Evolutionary conservation across 306 rosid species (phyloP).

Genomic region (Cucurbita maxima): DNA sequence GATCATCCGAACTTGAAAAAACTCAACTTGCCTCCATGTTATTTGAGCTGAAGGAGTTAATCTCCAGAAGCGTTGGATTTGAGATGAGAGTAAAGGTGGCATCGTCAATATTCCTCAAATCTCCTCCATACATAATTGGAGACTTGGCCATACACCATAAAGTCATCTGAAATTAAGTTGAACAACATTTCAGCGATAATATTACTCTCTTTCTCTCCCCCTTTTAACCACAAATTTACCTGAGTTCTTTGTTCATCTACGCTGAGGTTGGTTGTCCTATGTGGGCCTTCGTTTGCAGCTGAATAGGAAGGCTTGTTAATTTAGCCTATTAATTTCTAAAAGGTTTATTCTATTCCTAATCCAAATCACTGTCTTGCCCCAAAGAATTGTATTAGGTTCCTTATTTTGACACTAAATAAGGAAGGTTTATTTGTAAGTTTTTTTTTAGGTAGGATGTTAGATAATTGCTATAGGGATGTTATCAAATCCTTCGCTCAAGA

Average conservation of each 20-base stretch:
- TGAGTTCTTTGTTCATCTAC: slow-evolving; percentile 65
- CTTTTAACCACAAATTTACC: slow-evolving; percentile 13
- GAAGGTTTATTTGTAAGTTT: too few species aligned
- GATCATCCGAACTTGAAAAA: slow-evolving; percentile 5
- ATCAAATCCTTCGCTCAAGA: too few species aligned
- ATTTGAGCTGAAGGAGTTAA: slow-evolving; percentile 53
- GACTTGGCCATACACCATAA: slow-evolving; percentile 88
- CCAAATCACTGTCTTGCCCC: too few species aligned
- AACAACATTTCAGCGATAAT: slow-evolving; percentile 3
- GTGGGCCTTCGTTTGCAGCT: slow-evolving; percentile 78
- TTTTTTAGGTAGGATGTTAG: too few species aligned
- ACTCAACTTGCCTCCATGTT: slow-evolving; percentile 62
- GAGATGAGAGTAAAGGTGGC: slow-evolving; percentile 38
- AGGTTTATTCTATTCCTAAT: too few species aligned
- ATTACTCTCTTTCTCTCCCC: not conserved
- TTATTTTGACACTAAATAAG: too few species aligned
- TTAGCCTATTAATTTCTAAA: too few species aligned
- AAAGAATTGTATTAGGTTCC: too few species aligned
- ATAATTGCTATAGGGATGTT: too few species aligned
- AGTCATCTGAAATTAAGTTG: slow-evolving; percentile 42
- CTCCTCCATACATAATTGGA: slow-evolving; percentile 97
- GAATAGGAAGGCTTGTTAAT: too few species aligned
- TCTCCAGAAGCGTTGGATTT: slow-evolving; percentile 62
- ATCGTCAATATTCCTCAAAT: slow-evolving; percentile 53
- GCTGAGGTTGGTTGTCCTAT: slow-evolving; percentile 36